Evolutionary conservation across 1,139 yeast species (phyloP), one percentile per base, ranked within the genome.

Genomic region (Protomyces pachydermus): DNA sequence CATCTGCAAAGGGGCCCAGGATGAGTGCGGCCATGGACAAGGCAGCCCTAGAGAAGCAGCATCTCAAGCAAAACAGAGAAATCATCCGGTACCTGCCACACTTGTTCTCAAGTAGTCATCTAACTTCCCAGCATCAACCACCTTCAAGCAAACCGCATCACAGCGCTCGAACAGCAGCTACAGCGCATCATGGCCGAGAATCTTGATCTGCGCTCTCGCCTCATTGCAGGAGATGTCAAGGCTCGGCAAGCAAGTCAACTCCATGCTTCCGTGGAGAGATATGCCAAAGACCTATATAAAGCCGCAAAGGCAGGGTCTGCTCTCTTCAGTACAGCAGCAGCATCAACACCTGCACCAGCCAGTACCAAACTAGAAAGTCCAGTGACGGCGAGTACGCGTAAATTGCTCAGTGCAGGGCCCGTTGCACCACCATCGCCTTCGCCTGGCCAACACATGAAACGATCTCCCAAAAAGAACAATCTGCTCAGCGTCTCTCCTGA

Each of bases 31-130:
- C 32, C 16, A 58, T 58, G 62, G 62, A 58, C 28, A 52, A 50
- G 45, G 20, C 34, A 28, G 38, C 56, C 32, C 55, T 28, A 12
- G 56, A 58, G 25, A 42, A 42, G 23, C 16, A 20, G 35, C 62
- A 58, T 52, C 53, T 58, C 34, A 58, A 58, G 45, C 62, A 58
- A 58, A 58, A 58, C 45, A 58, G 51, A 34, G 62, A 58, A 42
- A 51, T 58, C 25, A 58, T 52, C 5, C 51, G 56, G 62, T 51
- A 58, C 25, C 42, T 28, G 3, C 32, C 32, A 6, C 37, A 2
- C 12, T 20, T 8, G 18, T 50, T 10, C 20, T 23, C 48, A 10
- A 10, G 1, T 2, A 37, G 3, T 8, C 1, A 3, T 2, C 18
- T 18, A 37, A 37, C 18, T 1, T n/a, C 42, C 12, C 25, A 57